These are phyloP conservation scores for Sphaerulina populicola DNA, from an alignment of 2,329 filamentous ascomycete species.

Conservation along the genomic window DNA sequence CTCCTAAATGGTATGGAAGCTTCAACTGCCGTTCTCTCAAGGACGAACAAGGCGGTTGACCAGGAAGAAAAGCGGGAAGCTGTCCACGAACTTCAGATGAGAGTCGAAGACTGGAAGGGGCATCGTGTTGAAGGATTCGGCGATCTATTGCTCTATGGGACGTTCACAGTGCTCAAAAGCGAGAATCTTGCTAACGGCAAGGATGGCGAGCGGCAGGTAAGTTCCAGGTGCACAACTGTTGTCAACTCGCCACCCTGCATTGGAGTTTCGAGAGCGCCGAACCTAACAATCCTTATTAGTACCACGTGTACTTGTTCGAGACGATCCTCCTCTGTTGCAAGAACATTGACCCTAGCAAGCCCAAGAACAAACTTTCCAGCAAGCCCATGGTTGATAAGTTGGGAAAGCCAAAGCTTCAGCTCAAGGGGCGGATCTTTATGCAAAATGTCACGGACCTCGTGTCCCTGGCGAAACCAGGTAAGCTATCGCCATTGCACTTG, in stretches of 20 bases:
- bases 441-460: constrained; percentile 95
- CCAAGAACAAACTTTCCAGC: constrained; percentile 63
- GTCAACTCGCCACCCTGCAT: not conserved
- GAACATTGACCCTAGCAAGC: constrained; percentile 78
- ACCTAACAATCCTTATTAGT: constrained; percentile 50
- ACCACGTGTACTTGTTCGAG: constrained; percentile 96
- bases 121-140: constrained; percentile 88
- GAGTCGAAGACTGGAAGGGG: constrained; percentile 96
- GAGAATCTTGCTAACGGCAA: constrained; percentile 47
- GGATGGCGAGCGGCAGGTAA: constrained; percentile 83
- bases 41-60: constrained; percentile 85
- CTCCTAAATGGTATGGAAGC: constrained; percentile 69
- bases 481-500: constrained; percentile 28
- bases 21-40: constrained; percentile 69
- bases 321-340: constrained; percentile 95
- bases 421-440: constrained; percentile 98
- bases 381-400: constrained; percentile 62
- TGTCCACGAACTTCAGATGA: constrained; percentile 65
- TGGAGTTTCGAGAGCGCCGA: not conserved
- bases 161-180: constrained; percentile 77
- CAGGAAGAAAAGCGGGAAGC: constrained; percentile 77
- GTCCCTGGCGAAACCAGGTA: constrained; percentile 78
- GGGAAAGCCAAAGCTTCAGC: constrained; percentile 68
- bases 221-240: constrained; percentile 21
- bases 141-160: constrained; percentile 75